Evolutionary conservation across 495 filamentous ascomycete species (phyloP).

Genomic region (Hypoxylon crocopeplum): DNA sequence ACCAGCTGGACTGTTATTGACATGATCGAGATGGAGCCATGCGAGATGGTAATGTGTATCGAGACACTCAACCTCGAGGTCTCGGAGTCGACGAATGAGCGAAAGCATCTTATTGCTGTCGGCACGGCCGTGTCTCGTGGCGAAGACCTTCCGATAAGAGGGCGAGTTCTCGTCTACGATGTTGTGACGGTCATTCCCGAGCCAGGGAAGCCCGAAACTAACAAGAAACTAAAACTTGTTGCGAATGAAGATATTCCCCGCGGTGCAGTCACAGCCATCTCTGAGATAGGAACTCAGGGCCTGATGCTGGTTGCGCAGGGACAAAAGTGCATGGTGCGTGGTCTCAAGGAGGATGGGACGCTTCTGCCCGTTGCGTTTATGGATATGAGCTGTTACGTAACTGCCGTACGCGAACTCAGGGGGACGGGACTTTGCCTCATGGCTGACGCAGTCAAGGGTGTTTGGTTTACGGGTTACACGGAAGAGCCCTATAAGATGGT

Average conservation of each 20-base stretch:
- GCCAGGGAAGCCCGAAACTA: slow-evolving; percentile 82
- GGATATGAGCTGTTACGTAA: slow-evolving; percentile 95
- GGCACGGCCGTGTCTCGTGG: slow-evolving; percentile 84
- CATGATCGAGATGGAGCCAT: slow-evolving; percentile 70
- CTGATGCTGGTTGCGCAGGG: slow-evolving; percentile 92
- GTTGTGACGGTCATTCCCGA: slow-evolving; percentile 90
- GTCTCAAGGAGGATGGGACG: slow-evolving; percentile 91
- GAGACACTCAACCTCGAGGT: slow-evolving; percentile 86
- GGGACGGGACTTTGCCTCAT: slow-evolving; percentile 84
- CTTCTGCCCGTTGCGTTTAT: slow-evolving; percentile 95
- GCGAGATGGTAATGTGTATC: slow-evolving; percentile 79
- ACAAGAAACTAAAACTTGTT: slow-evolving; percentile 81
- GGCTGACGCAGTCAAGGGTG: slow-evolving; percentile 87
- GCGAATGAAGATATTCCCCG: slow-evolving; percentile 86
- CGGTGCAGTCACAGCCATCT: slow-evolving; percentile 89
- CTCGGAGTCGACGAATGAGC: slow-evolving; percentile 87
- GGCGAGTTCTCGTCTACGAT: slow-evolving; percentile 91
- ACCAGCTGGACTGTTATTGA: slow-evolving; percentile 80
- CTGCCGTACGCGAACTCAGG: slow-evolving; percentile 76
- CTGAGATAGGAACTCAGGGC: slow-evolving; percentile 87
- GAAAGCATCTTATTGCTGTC: slow-evolving; percentile 78
- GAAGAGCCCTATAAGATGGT: slow-evolving; percentile 96
- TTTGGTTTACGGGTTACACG: slow-evolving; percentile 94
- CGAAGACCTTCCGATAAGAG: slow-evolving; percentile 84
- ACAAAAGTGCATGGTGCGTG: slow-evolving; percentile 95